Evolutionary conservation across 1,284 basidiomycete species (phyloP).

Genomic region (Lentinula novae-zelandiae): DNA sequence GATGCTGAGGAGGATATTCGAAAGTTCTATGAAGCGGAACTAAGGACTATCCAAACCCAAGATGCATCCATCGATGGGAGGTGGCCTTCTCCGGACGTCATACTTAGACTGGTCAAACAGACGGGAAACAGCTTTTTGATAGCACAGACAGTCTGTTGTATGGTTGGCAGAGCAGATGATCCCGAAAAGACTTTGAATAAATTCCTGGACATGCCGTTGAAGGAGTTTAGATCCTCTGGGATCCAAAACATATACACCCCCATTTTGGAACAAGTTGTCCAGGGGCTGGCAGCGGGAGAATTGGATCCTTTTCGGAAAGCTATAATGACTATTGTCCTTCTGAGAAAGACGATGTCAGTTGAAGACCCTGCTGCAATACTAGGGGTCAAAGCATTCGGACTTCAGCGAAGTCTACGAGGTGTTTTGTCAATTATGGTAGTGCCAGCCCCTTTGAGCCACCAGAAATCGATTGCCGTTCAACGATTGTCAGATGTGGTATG

Average conservation of each 20-base stretch:
- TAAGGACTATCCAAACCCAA: background rate
- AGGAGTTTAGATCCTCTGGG: background rate
- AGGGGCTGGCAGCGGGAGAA: background rate
- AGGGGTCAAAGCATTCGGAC: background rate
- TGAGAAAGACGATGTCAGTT: background rate
- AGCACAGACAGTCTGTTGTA: background rate
- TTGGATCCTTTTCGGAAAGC: background rate
- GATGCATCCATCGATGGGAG: background rate
- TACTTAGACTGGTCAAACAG: background rate
- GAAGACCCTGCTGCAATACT: conserved; percentile 4
- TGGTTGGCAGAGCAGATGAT: background rate
- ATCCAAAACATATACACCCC: background rate
- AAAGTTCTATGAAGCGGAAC: background rate
- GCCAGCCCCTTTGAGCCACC: background rate
- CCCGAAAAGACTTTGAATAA: background rate
- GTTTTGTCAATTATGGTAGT: conserved; percentile 2
- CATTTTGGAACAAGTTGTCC: background rate
- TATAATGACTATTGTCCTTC: conserved; percentile 5
- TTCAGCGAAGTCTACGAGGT: background rate
- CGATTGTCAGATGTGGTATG: background rate
- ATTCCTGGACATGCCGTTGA: background rate
- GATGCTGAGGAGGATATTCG: background rate
- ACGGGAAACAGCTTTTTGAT: conserved; percentile 1
- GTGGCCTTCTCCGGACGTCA: background rate
- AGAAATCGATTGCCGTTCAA: background rate